A percentile compares a stretch with the other conserved stretches of the same genome.
These are phyloP conservation scores for Orychophragmus violaceus DNA, from an alignment of 345 rosid species.

Conservation along the genomic window DNA sequence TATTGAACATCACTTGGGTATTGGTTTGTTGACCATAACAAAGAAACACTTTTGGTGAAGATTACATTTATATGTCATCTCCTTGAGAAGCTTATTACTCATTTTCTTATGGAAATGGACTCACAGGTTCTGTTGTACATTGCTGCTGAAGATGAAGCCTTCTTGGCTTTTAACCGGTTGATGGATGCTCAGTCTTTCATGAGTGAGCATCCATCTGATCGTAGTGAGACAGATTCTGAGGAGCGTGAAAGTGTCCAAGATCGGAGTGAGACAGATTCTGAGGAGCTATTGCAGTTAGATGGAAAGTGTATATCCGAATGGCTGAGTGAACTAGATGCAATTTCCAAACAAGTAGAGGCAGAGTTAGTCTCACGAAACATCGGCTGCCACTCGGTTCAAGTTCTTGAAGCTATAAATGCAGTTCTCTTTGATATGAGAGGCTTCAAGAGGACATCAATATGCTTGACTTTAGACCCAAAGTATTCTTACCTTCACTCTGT, in stretches of 20 bases:
- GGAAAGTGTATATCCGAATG: constrained; percentile 62
- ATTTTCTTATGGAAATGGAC: constrained; percentile 20
- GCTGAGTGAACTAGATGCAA: constrained; percentile 56
- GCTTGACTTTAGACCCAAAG: constrained; percentile 51
- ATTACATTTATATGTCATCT: neutral
- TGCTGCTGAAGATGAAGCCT: constrained; percentile 93
- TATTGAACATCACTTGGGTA: constrained; percentile 9
- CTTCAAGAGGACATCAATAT: constrained; percentile 51
- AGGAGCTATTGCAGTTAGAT: constrained; percentile 44
- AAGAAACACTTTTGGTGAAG: neutral
- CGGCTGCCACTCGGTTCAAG: constrained; percentile 69
- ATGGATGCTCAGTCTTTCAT: constrained; percentile 45
- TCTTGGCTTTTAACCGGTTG: constrained; percentile 46
- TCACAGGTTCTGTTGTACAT: constrained; percentile 64
- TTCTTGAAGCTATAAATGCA: constrained; percentile 71
- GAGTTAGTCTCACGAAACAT: constrained; percentile 72
- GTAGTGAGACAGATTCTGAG: constrained; percentile 33
- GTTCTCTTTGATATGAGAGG: constrained; percentile 78
- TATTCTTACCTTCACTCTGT: constrained; percentile 70
- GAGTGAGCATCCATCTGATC: constrained; percentile 33
- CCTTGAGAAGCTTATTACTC: constrained; percentile 5
- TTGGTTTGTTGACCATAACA: constrained; percentile 1
- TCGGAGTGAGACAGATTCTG: neutral
- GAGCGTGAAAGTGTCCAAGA: neutral
- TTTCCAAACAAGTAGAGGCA: constrained; percentile 78